These are phyloP conservation scores for Sporisorium exsertum DNA, from an alignment of 1,284 basidiomycete genomes.

Conservation along the genomic window DNA sequence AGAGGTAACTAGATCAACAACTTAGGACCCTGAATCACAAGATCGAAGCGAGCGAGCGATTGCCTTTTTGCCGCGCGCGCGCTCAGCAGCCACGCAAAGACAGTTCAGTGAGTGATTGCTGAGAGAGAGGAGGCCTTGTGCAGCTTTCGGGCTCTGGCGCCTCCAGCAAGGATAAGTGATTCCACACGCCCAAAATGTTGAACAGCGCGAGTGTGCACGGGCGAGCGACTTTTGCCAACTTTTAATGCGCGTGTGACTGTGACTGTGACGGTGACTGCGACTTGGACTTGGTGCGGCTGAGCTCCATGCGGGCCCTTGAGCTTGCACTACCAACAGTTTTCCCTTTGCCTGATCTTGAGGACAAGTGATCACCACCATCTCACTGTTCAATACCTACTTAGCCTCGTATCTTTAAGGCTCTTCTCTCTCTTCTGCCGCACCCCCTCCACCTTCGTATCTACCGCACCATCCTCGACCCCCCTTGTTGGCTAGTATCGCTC, in stretches of 20 bases:
- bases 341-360: neutral
- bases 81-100: neutral
- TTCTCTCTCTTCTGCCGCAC: neutral
- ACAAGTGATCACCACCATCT: neutral
- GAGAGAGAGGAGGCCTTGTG: no score
- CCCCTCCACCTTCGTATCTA: neutral
- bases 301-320: neutral
- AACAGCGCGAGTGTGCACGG: neutral
- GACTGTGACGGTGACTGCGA: neutral
- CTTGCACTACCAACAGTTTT: neutral
- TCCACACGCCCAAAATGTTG: neutral
- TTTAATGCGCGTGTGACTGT: conserved; percentile 2
- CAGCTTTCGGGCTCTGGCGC: no score
- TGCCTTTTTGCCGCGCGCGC: conserved; percentile 5
- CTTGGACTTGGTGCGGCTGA: neutral
- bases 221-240: conserved; percentile 2
- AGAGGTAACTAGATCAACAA: neutral
- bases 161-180: neutral
- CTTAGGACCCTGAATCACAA: conserved; percentile 7
- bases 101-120: neutral
- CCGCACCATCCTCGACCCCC: neutral
- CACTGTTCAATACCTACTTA: neutral
- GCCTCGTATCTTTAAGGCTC: neutral
- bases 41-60: neutral
- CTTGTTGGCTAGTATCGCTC: neutral